These are phyloP conservation scores for sorghum (Sorghum bicolor) DNA, from an alignment of 176 grass and related monocot species.

Conservation along the genomic window Sorghum_bicolor_NCBIv3 NC_012879.2:45973501-45974000, in stretches of 20 bases:
- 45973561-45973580: conserved; percentile 1
- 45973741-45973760: not conserved
- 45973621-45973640: not conserved
- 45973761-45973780: not conserved
- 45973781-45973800: not conserved
- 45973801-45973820: not conserved
- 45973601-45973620: not conserved
- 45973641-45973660: not conserved
- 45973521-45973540: not conserved
- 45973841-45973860: not conserved
- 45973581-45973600: not conserved
- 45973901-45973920: not conserved
- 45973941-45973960: not conserved
- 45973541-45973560: not conserved
- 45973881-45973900: not conserved
- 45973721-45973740: not conserved
- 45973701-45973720: not conserved
- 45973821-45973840: conserved; percentile 32
- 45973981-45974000: not conserved
- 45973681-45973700: not conserved
- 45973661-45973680: not conserved
- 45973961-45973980: not conserved
- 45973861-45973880: not conserved
- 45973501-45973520: not conserved
- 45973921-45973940: not conserved